Conservation (phyloP, 1,284 basidiomycete species). For the Rugosomyces carneus region DNA sequence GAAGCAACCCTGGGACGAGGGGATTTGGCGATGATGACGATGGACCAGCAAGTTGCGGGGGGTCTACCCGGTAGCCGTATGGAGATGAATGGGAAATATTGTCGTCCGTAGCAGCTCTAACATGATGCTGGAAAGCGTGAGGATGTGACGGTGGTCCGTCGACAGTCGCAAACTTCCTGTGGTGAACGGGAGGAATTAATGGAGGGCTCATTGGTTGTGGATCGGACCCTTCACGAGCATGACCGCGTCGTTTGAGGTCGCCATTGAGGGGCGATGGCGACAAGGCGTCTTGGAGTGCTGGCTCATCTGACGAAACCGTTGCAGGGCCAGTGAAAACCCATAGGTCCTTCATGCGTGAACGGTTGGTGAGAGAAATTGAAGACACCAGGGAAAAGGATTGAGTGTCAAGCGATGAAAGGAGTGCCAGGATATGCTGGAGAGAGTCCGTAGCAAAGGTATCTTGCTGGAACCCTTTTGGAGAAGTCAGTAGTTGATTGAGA, state of each 20-base stretch:
- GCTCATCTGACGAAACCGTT: constrained; percentile 18
- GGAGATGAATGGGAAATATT: constrained; percentile 8
- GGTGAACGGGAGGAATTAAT: constrained; percentile 14
- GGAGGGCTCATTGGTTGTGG: not conserved
- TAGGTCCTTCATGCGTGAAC: constrained; percentile 67
- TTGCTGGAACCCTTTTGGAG: constrained; percentile 62
- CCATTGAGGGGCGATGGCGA: constrained; percentile 24
- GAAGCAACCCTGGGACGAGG: constrained; percentile 28
- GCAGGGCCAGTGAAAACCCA: constrained; percentile 69
- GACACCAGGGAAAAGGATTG: constrained; percentile 64
- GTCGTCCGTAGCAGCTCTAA: constrained; percentile 25
- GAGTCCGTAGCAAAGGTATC: constrained; percentile 74
- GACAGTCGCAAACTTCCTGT: constrained; percentile 30
- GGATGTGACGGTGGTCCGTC: constrained; percentile 15
- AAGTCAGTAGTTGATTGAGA: constrained; percentile 10
- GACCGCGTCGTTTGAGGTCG: constrained; percentile 16
- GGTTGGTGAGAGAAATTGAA: constrained; percentile 60
- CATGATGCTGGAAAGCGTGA: constrained; percentile 18
- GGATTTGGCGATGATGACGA: constrained; percentile 1
- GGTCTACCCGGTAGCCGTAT: constrained; percentile 10
- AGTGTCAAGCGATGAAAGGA: constrained; percentile 60
- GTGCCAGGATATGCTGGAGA: constrained; percentile 62
- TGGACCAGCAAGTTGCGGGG: constrained; percentile 1
- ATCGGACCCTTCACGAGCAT: constrained; percentile 8
- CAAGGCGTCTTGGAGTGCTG: constrained; percentile 31